Conservation (phyloP, 2,329 filamentous ascomycete species). For the Dactylellina drechsleri region DNA sequence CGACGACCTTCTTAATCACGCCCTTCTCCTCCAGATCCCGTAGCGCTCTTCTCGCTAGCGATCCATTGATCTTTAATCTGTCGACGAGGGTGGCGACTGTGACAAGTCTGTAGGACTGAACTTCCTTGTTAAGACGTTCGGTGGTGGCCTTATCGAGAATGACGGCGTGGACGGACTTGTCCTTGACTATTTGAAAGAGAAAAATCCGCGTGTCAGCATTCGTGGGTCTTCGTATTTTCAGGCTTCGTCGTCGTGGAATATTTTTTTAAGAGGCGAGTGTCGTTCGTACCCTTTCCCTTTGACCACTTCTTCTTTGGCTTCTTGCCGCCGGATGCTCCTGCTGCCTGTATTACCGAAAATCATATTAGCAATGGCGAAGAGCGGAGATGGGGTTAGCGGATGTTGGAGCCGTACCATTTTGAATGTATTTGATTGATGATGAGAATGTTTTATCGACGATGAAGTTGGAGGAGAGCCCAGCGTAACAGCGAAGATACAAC, state of each 20-base stretch:
- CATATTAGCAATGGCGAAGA: slow-evolving; percentile 32
- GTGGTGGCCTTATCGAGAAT: slow-evolving; percentile 97
- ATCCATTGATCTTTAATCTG: slow-evolving; percentile 99
- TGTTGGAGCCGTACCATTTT: slow-evolving; percentile 48
- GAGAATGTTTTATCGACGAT: slow-evolving; percentile 54
- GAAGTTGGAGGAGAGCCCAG: slow-evolving; percentile 7
- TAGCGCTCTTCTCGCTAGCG: slow-evolving; percentile 87
- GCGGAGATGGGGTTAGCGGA: neutral
- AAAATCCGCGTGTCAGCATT: slow-evolving; percentile 64
- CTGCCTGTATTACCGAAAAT: slow-evolving; percentile 61
- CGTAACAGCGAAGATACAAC: slow-evolving; percentile 33
- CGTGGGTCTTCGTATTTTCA: slow-evolving; percentile 55
- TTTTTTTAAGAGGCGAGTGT: slow-evolving; percentile 28
- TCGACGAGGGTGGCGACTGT: slow-evolving; percentile 98
- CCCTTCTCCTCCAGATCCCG: slow-evolving; percentile 97
- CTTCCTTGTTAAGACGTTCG: slow-evolving; percentile 99
- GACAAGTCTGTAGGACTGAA: slow-evolving; percentile 99
- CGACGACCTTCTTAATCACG: slow-evolving; percentile 96
- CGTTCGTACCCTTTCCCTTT: slow-evolving; percentile 69
- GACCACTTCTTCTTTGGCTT: slow-evolving; percentile 87
- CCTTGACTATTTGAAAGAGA: slow-evolving; percentile 78
- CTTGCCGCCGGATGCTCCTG: slow-evolving; percentile 74
- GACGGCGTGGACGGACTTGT: slow-evolving; percentile 99
- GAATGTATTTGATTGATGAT: slow-evolving; percentile 53
- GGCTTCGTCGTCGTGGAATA: slow-evolving; percentile 57